These are phyloP conservation scores for Forsythia viridissima DNA, from an alignment of 257 asterid genomes.

Conservation along the genomic window DNA sequence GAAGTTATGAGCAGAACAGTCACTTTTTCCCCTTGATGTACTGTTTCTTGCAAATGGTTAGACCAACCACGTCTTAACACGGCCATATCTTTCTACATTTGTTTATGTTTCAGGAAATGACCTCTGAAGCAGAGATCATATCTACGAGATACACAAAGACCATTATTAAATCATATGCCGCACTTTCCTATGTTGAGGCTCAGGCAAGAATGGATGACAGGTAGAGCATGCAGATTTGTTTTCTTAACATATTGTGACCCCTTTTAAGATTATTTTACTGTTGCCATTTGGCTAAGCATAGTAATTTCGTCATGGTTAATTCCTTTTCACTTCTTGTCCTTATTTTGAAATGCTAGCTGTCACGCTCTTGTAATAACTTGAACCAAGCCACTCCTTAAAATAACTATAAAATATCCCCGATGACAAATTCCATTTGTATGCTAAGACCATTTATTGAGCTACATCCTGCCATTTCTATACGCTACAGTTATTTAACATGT, in stretches of 20 bases:
- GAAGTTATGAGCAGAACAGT: conserved; percentile 1
- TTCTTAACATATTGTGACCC: not conserved
- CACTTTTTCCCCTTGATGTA: not conserved
- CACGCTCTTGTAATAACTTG: conserved; percentile 12
- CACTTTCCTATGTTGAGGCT: conserved; percentile 96
- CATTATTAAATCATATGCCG: conserved; percentile 88
- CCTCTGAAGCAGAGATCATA: conserved; percentile 85
- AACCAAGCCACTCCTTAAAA: not conserved
- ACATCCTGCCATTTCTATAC: conserved; percentile 8
- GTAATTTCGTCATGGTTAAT: not conserved
- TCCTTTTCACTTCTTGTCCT: not conserved
- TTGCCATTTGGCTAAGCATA: not conserved
- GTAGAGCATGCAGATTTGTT: conserved; percentile 32
- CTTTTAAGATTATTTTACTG: not conserved
- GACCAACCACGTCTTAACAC: not conserved
- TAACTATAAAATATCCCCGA: not conserved
- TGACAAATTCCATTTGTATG: not conserved
- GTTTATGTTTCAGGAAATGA: conserved; percentile 76
- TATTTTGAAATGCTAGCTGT: conserved; percentile 8
- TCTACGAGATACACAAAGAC: conserved; percentile 87
- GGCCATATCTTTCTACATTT: conserved; percentile 15
- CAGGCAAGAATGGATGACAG: conserved; percentile 99
- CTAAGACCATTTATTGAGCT: not conserved
- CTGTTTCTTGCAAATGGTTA: conserved; percentile 1
- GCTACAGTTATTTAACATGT: not conserved